These are phyloP conservation scores for Phytophthora colocasiae DNA, from an alignment of 352 stramenopile genomes.

Conservation along the genomic window DNA sequence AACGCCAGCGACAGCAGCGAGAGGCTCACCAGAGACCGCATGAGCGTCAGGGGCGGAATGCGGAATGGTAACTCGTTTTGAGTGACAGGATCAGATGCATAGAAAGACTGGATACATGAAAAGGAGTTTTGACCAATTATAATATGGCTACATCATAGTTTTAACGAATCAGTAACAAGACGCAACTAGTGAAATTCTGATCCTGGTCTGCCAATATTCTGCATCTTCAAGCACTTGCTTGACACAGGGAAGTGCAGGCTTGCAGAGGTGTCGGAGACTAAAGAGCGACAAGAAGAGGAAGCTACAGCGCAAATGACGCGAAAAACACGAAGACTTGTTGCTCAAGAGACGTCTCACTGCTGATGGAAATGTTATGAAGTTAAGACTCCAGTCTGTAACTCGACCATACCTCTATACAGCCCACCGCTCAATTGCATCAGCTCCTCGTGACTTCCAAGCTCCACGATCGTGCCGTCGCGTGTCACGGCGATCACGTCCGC, in stretches of 20 bases:
- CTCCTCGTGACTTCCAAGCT: conserved; percentile 88
- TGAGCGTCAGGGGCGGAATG: conserved; percentile 6
- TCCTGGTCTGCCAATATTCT: too few relatives aligned
- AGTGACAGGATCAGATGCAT: not conserved
- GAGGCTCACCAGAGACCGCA: conserved; percentile 1
- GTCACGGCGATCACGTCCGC: conserved; percentile 77
- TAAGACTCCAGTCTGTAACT: not conserved
- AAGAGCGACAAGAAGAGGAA: too few relatives aligned
- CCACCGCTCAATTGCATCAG: conserved; percentile 43
- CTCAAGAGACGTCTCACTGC: too few relatives aligned
- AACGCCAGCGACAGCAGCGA: conserved; percentile 4
- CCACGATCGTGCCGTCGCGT: conserved; percentile 74
- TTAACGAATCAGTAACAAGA: not conserved
- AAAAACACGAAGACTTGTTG: too few relatives aligned
- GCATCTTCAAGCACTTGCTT: too few relatives aligned
- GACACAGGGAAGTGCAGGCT: too few relatives aligned
- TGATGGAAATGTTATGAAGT: too few relatives aligned
- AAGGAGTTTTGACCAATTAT: not conserved
- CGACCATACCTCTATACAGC: conserved; percentile 43
- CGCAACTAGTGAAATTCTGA: not conserved
- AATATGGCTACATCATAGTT: not conserved
- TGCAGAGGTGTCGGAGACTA: too few relatives aligned
- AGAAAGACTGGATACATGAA: not conserved
- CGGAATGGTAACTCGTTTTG: not conserved
- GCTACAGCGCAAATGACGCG: too few relatives aligned